These are phyloP conservation scores for Cystofilobasidium bisporidii DNA, from an alignment of 768 basidiomycete genomes.

Conservation along the genomic window DNA sequence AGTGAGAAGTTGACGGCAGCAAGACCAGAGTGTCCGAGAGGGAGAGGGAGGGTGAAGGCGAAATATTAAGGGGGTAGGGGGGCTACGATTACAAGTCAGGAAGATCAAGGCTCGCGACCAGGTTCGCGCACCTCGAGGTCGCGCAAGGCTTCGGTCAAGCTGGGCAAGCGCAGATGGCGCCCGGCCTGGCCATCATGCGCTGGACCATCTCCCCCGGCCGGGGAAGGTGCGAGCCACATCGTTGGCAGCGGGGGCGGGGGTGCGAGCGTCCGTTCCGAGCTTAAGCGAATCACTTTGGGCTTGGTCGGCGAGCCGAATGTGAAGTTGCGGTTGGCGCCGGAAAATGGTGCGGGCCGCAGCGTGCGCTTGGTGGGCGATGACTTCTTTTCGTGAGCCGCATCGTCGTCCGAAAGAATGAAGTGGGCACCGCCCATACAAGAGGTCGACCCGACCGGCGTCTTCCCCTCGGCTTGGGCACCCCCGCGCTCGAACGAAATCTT, in stretches of 20 bases:
- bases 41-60: background rate
- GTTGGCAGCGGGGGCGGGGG: background rate
- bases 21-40: too few relatives aligned
- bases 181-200: background rate
- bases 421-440: too few relatives aligned
- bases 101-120: background rate
- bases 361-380: background rate
- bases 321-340: background rate
- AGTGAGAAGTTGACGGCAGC: background rate
- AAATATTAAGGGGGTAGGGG: too few relatives aligned
- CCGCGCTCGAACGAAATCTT: too few relatives aligned
- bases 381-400: too few relatives aligned
- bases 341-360: background rate
- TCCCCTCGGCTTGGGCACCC: too few relatives aligned
- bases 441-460: too few relatives aligned
- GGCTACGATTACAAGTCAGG: too few relatives aligned
- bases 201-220: background rate
- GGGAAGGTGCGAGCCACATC: background rate
- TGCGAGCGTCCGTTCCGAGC: background rate
- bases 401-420: background rate
- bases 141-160: constrained; percentile 1
- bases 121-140: background rate
- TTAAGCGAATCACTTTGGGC: background rate
- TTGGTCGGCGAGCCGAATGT: background rate
- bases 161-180: background rate